Conservation (phyloP, 106 monocot genomes). For the Acorus gramineus region DNA sequence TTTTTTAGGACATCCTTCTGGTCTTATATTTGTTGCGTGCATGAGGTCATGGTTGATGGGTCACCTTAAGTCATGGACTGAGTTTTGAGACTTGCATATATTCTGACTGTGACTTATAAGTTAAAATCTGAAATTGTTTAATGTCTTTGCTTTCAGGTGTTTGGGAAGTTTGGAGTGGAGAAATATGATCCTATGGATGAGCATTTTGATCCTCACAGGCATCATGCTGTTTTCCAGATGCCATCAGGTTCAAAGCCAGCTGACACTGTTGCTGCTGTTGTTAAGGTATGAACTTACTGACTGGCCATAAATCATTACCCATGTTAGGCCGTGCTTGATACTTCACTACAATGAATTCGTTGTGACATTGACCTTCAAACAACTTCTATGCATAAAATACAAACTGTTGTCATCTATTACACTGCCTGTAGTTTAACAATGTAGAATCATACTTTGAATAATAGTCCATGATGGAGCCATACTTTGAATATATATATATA, state of each 20-base stretch:
- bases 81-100: neutral
- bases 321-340: too few species aligned
- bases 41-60: too few species aligned
- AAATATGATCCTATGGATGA: conserved; percentile 52
- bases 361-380: conserved; percentile 13
- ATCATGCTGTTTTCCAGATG: conserved; percentile 47
- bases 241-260: conserved; percentile 37
- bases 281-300: conserved; percentile 25
- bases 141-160: conserved; percentile 25
- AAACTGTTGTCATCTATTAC: too few species aligned
- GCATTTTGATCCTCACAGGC: conserved; percentile 44
- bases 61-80: neutral
- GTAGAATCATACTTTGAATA: too few species aligned
- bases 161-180: conserved; percentile 47
- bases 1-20: too few species aligned
- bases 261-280: conserved; percentile 41
- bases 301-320: too few species aligned
- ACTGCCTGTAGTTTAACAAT: too few species aligned
- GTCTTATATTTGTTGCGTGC: too few species aligned
- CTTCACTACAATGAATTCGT: neutral
- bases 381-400: too few species aligned
- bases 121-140: neutral
- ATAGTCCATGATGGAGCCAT: too few species aligned
- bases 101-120: neutral
- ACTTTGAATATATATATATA: too few species aligned